Percentiles rank a stretch among this genome's conserved stretches.
phyloP scores from a whole-genome alignment of 106 monocot species.

The Dendrobium chrysotoxum region DNA sequence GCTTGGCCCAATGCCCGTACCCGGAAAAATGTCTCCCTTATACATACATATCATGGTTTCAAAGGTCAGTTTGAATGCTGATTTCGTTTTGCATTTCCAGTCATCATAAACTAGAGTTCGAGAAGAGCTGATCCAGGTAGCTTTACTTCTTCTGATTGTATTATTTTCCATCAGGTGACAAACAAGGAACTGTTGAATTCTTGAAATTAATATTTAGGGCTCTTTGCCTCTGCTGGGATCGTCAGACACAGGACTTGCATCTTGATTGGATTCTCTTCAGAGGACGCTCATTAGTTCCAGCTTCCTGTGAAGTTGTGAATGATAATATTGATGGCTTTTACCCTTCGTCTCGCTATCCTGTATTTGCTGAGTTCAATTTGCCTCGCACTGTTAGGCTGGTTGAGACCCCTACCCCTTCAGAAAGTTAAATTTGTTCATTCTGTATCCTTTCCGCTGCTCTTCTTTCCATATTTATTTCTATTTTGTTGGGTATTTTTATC shows the following conservation, averaged over 20 bases:
- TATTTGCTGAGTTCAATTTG: slow-evolving; percentile 70
- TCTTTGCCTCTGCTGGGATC: slow-evolving; percentile 93
- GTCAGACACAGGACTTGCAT: slow-evolving; percentile 94
- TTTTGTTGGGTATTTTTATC: neutral
- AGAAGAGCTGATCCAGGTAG: neutral
- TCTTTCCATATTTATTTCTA: neutral
- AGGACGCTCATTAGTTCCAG: slow-evolving; percentile 67
- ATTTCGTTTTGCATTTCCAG: neutral
- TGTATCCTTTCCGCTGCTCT: neutral
- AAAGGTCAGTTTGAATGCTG: slow-evolving; percentile 42
- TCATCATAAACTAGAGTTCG: neutral
- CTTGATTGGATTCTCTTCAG: slow-evolving; percentile 87
- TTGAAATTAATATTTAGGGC: slow-evolving; percentile 86
- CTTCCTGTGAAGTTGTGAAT: slow-evolving; percentile 84
- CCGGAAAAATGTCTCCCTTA: slow-evolving; percentile 81
- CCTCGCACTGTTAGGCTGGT: slow-evolving; percentile 48
- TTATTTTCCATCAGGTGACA: slow-evolving; percentile 46
- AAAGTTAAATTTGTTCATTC: neutral
- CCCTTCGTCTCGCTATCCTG: slow-evolving; percentile 86
- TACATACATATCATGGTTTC: slow-evolving; percentile 94
- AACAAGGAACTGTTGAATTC: slow-evolving; percentile 73
- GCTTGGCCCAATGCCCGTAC: slow-evolving; percentile 84
- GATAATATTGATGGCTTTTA: slow-evolving; percentile 88
- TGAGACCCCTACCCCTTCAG: slow-evolving; percentile 26
- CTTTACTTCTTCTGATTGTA: neutral